Evolutionary conservation across 306 rosid species (phyloP), one percentile per base, ranked within the genome.

Genomic region (Lathyrus sativus): DNA sequence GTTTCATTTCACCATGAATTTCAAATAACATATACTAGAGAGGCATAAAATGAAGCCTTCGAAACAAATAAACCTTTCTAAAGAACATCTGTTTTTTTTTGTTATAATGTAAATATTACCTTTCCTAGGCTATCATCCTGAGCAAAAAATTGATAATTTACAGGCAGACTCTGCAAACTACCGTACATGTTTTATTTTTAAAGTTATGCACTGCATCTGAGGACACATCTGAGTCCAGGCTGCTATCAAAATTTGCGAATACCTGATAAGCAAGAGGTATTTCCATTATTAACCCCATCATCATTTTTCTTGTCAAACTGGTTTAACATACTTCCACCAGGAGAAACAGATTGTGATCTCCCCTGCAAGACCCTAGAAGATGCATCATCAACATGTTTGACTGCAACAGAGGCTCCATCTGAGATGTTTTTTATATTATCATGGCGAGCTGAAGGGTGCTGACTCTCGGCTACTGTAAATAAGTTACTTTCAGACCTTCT

Each of bases 71-170:
- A 71, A 50, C 13, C 42, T 53, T 49, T 71, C 48, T 55, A 65
- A 49, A 77, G 48, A 58, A 58, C 64, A 77, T 12, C 29, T n/a
- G n/a, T n/a, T 19, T 26, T 11, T 54, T 19, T 46, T 35, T 64
- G 61, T 53, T 51, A 35, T 45, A 59, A 26, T 11, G 50, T 29
- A 64, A 59, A 70, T 69, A 55, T 77, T 88, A 88, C 95, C 95
- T 85, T 65, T 63, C 72, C 82, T 70, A 66, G 33, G 67, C 77
- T 67, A 68, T 68, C 51, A 49, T 72, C 72, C 68, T 73, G 39
- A 48, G 67, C n/a, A 29, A 76, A 68, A 70, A 55, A 75, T 66
- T 72, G 82, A 68, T 69, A 79, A 74, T 69, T 76, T 72, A 80
- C 76, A 68, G 65, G 78, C 73, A 79, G 78, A 50, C 70, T 65